phyloP scores from a whole-genome alignment of 805 yeast species.

The Crinitomyces ghanaensis region DNA sequence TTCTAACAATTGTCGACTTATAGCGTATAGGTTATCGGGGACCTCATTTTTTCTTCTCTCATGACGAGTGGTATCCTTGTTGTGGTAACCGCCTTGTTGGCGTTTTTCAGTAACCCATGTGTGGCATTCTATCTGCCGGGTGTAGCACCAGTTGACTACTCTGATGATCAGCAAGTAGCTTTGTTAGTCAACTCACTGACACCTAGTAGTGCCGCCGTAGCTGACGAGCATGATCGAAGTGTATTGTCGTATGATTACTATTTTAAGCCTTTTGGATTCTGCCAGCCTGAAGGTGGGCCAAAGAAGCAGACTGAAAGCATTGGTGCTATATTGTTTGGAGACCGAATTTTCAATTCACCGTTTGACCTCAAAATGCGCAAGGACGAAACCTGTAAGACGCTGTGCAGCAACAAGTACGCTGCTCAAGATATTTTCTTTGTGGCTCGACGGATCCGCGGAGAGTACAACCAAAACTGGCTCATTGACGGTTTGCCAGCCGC shows the following conservation, averaged over 20 bases:
- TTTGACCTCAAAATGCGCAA: conserved; percentile 69
- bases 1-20: too few species aligned
- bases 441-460: conserved; percentile 66
- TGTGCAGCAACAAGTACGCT: conserved; percentile 53
- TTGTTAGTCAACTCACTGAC: conserved; percentile 83
- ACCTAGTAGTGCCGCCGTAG: conserved; percentile 43
- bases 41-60: too few species aligned
- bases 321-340: conserved; percentile 92
- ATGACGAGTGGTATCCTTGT: too few species aligned
- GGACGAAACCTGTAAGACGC: conserved; percentile 50
- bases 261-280: conserved; percentile 71
- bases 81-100: too few species aligned
- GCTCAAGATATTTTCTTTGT: conserved; percentile 63
- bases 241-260: conserved; percentile 43
- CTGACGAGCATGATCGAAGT: conserved; percentile 21
- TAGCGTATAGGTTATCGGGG: too few species aligned
- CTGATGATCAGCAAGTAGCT: conserved; percentile 59
- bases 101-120: too few species aligned
- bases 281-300: conserved; percentile 58
- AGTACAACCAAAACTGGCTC: conserved; percentile 84
- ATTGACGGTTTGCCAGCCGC: conserved; percentile 95
- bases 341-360: conserved; percentile 88
- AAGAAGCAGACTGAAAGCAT: conserved; percentile 73
- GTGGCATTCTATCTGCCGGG: conserved; percentile 94
- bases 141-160: conserved; percentile 86